These are phyloP conservation scores for Peziza echinospora DNA, from an alignment of 495 filamentous ascomycete species.

Conservation along the genomic window DNA sequence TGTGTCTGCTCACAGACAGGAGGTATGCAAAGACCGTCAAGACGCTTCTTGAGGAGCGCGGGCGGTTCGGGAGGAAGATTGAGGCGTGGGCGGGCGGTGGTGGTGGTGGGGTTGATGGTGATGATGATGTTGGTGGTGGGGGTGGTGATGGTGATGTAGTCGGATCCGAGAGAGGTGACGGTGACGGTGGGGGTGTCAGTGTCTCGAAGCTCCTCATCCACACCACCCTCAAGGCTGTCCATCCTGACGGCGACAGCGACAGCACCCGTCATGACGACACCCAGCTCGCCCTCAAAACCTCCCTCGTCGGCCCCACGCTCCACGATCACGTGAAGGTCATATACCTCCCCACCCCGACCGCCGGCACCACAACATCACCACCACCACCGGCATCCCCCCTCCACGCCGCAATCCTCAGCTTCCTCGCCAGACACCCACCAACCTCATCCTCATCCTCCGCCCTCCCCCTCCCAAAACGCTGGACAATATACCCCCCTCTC, in stretches of 20 bases:
- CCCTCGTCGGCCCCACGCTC: conserved; percentile 5
- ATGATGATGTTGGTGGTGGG: conserved; percentile 1
- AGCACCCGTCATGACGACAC: not conserved
- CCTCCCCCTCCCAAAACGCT: conserved; percentile 16
- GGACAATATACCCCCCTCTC: conserved; percentile 10
- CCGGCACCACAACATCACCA: not conserved
- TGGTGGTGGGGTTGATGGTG: not conserved
- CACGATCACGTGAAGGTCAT: conserved; percentile 1
- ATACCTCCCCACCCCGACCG: conserved; percentile 5
- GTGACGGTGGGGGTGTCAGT: not conserved
- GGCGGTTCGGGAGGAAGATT: conserved; percentile 6
- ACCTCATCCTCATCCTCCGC: conserved; percentile 1
- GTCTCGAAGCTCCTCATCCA: not conserved
- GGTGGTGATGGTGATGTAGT: not conserved
- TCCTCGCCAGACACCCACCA: no score
- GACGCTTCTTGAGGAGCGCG: conserved; percentile 2
- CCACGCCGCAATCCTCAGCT: no score
- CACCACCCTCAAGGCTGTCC: not conserved
- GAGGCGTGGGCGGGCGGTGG: not conserved
- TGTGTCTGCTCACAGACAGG: conserved; percentile 5
- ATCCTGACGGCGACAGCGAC: not conserved
- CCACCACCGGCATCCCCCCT: no score
- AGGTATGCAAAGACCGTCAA: conserved; percentile 12
- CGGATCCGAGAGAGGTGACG: not conserved
- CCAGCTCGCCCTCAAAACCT: not conserved